A percentile compares a stretch with the other conserved stretches of the same genome.
Conservation (phyloP, 441 rosid species). For the Codiaeum variegatum region DNA sequence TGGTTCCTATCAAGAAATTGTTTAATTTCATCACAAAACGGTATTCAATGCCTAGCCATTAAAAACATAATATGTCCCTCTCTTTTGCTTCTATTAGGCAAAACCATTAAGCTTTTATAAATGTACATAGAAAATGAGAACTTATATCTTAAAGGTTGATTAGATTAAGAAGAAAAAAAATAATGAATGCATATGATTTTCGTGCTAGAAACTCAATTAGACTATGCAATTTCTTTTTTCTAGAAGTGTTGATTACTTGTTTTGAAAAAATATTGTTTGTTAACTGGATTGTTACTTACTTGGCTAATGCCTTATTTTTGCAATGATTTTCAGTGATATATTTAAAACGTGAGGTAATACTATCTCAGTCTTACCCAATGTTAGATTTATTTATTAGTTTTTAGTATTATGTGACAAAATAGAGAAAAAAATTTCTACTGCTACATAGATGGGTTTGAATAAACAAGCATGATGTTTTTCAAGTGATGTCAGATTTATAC, state of each 20-base stretch:
- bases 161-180: not conserved
- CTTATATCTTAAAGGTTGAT: not conserved
- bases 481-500: slow-evolving; percentile 14
- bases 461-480: slow-evolving; percentile 1
- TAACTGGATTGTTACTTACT: not conserved
- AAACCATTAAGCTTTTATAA: not conserved
- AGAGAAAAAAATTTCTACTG: not conserved
- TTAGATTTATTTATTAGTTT: not conserved
- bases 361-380: not conserved
- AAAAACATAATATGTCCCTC: not conserved
- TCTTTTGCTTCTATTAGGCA: not conserved
- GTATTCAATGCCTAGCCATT: no score
- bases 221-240: not conserved
- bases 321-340: not conserved
- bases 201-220: not conserved
- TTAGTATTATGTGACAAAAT: not conserved
- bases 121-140: not conserved
- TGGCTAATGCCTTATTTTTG: not conserved
- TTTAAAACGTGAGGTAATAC: not conserved
- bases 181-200: not conserved
- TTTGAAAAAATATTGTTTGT: not conserved
- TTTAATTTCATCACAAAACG: no score
- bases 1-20: no score
- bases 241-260: not conserved
- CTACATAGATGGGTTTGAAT: not conserved